A percentile compares a stretch with the other conserved stretches of the same genome.
Conservation (phyloP, 2,329 filamentous ascomycete genomes). For the Paraphaeosphaeria sporulosa region DNA sequence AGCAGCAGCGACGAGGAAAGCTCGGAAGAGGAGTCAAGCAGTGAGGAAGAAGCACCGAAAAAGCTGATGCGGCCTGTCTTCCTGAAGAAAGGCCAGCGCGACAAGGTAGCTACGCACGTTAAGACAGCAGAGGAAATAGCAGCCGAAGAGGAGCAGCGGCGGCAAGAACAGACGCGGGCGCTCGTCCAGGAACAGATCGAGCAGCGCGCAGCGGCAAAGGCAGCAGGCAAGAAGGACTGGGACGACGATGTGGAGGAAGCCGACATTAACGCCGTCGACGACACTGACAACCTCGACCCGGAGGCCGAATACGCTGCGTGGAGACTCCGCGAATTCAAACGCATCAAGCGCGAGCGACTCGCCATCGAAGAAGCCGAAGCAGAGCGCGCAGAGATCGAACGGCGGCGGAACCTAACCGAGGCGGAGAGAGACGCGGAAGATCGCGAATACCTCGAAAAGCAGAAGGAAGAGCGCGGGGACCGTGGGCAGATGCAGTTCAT, state of each 20-base stretch:
- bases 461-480: constrained; percentile 76
- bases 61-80: constrained; percentile 71
- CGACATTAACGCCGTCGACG: constrained; percentile 80
- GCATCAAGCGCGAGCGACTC: constrained; percentile 85
- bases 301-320: constrained; percentile 90
- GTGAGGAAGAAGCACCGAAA: constrained; percentile 65
- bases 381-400: constrained; percentile 88
- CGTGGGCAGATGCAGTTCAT: constrained; percentile 87
- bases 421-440: constrained; percentile 90
- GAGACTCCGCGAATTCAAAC: constrained; percentile 89
- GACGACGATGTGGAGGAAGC: constrained; percentile 73
- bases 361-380: constrained; percentile 83
- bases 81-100: constrained; percentile 69
- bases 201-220: constrained; percentile 77
- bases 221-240: constrained; percentile 83
- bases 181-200: constrained; percentile 89
- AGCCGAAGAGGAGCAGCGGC: constrained; percentile 63
- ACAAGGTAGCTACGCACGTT: constrained; percentile 41
- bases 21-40: constrained; percentile 62
- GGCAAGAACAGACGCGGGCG: constrained; percentile 75
- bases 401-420: constrained; percentile 82
- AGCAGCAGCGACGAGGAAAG: constrained; percentile 40
- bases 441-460: constrained; percentile 74
- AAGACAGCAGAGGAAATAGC: constrained; percentile 52
- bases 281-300: constrained; percentile 85